Percentiles rank a stretch among this genome's conserved stretches.
phyloP scores from a whole-genome alignment of 2,329 filamentous ascomycete species.

The Ophiostoma himal-ulmi region DNA sequence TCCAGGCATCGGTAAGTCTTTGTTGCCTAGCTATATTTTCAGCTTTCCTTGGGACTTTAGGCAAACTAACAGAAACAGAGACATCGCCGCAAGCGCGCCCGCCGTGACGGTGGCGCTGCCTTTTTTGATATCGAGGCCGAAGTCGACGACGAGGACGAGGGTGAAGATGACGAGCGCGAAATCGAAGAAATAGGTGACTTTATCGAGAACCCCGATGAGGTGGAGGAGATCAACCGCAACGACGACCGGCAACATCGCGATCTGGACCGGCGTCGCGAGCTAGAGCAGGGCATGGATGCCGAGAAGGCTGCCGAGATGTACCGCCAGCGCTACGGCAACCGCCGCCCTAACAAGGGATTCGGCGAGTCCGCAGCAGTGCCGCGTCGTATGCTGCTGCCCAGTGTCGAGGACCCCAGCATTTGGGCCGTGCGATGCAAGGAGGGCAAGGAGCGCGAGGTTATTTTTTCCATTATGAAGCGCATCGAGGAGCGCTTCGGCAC shows the following conservation, averaged over 20 bases:
- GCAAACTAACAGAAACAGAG: constrained; percentile 36
- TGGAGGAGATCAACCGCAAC: constrained; percentile 71
- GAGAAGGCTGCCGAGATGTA: constrained; percentile 87
- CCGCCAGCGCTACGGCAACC: constrained; percentile 80
- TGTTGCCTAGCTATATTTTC: neutral
- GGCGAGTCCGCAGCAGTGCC: constrained; percentile 73
- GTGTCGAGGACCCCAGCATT: constrained; percentile 91
- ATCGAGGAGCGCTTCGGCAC: constrained; percentile 73
- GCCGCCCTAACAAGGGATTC: constrained; percentile 57
- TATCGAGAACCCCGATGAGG: constrained; percentile 84
- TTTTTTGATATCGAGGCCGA: constrained; percentile 99
- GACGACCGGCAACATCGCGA: constrained; percentile 92
- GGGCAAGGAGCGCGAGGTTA: constrained; percentile 88
- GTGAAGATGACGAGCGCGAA: constrained; percentile 83
- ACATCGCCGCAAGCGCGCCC: constrained; percentile 75
- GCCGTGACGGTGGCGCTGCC: constrained; percentile 63
- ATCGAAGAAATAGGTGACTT: constrained; percentile 76
- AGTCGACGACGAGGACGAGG: constrained; percentile 90
- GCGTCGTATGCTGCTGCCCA: constrained; percentile 79
- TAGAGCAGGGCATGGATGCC: constrained; percentile 81
- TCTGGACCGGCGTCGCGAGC: constrained; percentile 84
- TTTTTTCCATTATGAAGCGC: constrained; percentile 82
- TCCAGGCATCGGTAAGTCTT: constrained; percentile 38
- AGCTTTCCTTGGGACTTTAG: neutral
- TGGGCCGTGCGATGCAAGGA: constrained; percentile 92